Percentiles rank a stretch among this genome's conserved stretches.
Conservation (phyloP, 2,329 filamentous ascomycete species). For the Dothistroma pini region DNA sequence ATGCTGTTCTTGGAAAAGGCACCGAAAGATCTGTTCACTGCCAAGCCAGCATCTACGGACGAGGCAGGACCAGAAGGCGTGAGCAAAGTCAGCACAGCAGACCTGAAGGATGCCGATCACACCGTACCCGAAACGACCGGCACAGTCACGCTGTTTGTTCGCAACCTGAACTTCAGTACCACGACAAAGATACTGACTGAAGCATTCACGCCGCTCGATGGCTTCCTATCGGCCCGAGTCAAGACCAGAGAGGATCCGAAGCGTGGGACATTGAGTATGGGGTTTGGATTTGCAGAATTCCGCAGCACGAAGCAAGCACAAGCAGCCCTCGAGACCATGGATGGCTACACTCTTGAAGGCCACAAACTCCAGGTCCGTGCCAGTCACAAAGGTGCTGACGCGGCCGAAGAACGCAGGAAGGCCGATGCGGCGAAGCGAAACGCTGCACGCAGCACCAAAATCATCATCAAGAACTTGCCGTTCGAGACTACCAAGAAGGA, state of each 20-base stretch:
- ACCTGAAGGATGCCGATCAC: slow-evolving; percentile 61
- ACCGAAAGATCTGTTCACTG: slow-evolving; percentile 72
- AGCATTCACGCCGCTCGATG: slow-evolving; percentile 74
- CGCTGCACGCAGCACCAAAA: slow-evolving; percentile 75
- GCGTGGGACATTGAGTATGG: slow-evolving; percentile 89
- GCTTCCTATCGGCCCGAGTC: slow-evolving; percentile 83
- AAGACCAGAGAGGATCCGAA: slow-evolving; percentile 95
- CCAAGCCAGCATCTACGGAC: slow-evolving; percentile 17
- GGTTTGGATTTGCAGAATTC: slow-evolving; percentile 94
- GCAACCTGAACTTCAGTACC: slow-evolving; percentile 90
- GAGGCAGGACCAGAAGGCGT: slow-evolving; percentile 29
- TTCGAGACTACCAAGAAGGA: slow-evolving; percentile 96
- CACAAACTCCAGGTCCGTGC: slow-evolving; percentile 81
- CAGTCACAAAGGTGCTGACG: slow-evolving; percentile 82
- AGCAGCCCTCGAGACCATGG: slow-evolving; percentile 78
- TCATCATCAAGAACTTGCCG: slow-evolving; percentile 96
- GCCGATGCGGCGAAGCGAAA: slow-evolving; percentile 80
- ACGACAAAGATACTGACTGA: slow-evolving; percentile 72
- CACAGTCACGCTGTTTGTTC: slow-evolving; percentile 72
- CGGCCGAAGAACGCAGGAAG: slow-evolving; percentile 77
- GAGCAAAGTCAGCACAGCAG: slow-evolving; percentile 63
- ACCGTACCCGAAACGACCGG: slow-evolving; percentile 57
- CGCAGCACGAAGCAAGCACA: slow-evolving; percentile 71
- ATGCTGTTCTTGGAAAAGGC: slow-evolving; percentile 92
- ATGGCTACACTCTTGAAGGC: slow-evolving; percentile 80